Percentiles rank a stretch among this genome's conserved stretches.
These are phyloP conservation scores for Umbelopsis sp. DNA, from an alignment of 192 early-diverging fungal genomes.

Conservation along the genomic window DNA sequence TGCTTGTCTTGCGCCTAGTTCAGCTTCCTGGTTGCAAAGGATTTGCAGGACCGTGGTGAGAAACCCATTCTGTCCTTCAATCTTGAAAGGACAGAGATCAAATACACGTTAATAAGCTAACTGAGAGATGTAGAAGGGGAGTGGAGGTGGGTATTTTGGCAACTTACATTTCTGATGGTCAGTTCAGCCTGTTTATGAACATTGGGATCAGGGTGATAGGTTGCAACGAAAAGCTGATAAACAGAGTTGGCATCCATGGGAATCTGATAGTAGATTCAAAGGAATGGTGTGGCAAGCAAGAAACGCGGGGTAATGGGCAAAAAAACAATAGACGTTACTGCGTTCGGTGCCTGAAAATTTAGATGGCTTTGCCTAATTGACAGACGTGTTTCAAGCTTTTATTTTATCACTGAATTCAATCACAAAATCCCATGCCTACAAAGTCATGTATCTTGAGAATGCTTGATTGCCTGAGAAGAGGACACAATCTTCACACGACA, in stretches of 20 bases:
- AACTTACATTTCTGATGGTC: conserved; percentile 70
- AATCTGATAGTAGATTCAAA: background rate
- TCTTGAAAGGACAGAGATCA: conserved; percentile 22
- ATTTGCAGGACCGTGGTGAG: conserved; percentile 54
- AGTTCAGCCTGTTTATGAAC: conserved; percentile 83
- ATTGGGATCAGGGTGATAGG: conserved; percentile 77
- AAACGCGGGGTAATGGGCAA: background rate
- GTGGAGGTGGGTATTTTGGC: background rate
- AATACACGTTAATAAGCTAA: background rate
- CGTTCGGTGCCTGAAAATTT: no score
- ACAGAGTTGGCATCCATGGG: conserved; percentile 61
- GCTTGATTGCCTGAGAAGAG: no score
- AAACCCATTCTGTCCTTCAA: conserved; percentile 53
- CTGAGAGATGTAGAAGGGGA: background rate
- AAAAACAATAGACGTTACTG: no score
- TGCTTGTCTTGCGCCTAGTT: conserved; percentile 60
- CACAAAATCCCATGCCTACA: no score
- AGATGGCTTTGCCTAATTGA: no score
- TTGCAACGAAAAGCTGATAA: conserved; percentile 74
- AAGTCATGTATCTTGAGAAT: no score
- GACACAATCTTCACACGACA: no score
- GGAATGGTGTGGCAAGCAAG: background rate
- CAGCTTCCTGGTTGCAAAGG: conserved; percentile 50
- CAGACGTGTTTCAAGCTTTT: no score
- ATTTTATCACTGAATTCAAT: no score